These are phyloP conservation scores for Neurospora sp. DNA, from an alignment of 495 filamentous ascomycete species.

Conservation along the genomic window DNA sequence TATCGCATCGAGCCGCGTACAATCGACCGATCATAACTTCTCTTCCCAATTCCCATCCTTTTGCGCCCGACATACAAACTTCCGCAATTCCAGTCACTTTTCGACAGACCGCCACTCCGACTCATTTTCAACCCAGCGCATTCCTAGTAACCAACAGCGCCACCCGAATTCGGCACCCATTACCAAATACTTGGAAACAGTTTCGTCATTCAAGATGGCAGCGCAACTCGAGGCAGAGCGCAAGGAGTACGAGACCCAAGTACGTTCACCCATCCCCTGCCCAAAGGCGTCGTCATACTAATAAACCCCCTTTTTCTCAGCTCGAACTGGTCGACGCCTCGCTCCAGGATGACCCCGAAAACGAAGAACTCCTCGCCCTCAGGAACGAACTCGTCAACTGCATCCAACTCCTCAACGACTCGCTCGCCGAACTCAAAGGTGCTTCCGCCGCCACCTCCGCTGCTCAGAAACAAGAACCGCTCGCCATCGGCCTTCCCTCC, in stretches of 20 bases:
- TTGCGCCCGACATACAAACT: not conserved
- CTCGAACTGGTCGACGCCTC: slow-evolving; percentile 69
- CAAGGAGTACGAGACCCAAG: slow-evolving; percentile 77
- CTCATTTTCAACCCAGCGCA: not conserved
- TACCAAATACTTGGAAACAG: not conserved
- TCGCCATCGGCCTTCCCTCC: slow-evolving; percentile 9
- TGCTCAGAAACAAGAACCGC: slow-evolving; percentile 27
- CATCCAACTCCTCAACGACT: slow-evolving; percentile 66
- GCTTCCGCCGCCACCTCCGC: slow-evolving; percentile 32
- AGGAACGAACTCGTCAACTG: slow-evolving; percentile 75
- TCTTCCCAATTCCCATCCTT: not conserved
- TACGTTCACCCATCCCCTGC: slow-evolving; percentile 19
- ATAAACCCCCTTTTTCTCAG: slow-evolving; percentile 31
- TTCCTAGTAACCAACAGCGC: not conserved
- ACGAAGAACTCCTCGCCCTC: slow-evolving; percentile 68
- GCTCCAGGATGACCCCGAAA: slow-evolving; percentile 75
- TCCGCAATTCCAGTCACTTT: not conserved
- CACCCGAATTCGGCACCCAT: not conserved
- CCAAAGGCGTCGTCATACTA: slow-evolving; percentile 8
- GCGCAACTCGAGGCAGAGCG: slow-evolving; percentile 61
- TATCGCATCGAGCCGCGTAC: not conserved
- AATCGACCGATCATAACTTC: not conserved
- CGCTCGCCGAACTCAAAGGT: slow-evolving; percentile 68
- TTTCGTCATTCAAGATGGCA: slow-evolving; percentile 6
- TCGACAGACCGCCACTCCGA: not conserved